phyloP scores from a whole-genome alignment of 768 basidiomycete genomes.

The Mycena crocata region DNA sequence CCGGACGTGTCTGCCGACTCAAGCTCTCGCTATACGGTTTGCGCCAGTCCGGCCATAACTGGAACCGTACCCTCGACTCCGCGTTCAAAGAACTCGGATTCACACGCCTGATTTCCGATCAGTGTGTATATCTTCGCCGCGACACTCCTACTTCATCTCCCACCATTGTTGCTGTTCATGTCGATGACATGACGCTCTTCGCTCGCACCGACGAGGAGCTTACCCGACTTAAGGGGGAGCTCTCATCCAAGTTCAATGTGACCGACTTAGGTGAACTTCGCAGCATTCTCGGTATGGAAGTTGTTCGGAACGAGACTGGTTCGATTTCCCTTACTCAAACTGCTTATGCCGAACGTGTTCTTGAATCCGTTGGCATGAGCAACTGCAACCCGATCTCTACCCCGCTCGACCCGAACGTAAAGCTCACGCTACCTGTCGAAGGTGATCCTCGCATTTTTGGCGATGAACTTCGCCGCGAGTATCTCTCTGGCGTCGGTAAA shows the following conservation, averaged over 20 bases:
- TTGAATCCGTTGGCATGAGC: conserved; percentile 29
- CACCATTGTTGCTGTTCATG: conserved; percentile 25
- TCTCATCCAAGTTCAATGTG: conserved; percentile 31
- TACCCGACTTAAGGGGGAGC: conserved; percentile 19
- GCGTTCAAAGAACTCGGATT: conserved; percentile 32
- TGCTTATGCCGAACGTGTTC: conserved; percentile 24
- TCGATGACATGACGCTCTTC: conserved; percentile 37
- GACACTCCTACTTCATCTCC: neutral
- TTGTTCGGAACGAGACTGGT: conserved; percentile 18
- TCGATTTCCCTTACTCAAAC: conserved; percentile 33
- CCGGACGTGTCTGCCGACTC: conserved; percentile 38
- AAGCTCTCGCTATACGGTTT: conserved; percentile 52
- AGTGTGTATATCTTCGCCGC: conserved; percentile 33
- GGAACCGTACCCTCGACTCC: conserved; percentile 39
- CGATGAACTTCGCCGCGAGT: conserved; percentile 28
- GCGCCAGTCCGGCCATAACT: conserved; percentile 32
- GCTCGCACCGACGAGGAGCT: conserved; percentile 12
- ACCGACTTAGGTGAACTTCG: conserved; percentile 27
- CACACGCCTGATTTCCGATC: conserved; percentile 28
- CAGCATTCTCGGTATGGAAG: conserved; percentile 40
- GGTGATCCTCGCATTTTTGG: conserved; percentile 8
- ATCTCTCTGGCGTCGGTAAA: conserved; percentile 39
- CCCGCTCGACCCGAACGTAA: conserved; percentile 34
- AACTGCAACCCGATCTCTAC: conserved; percentile 27
- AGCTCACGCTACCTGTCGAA: conserved; percentile 17